Evolutionary conservation across 2,329 filamentous ascomycete genomes (phyloP).

Genomic region (Trichoderma oligosporum): DNA sequence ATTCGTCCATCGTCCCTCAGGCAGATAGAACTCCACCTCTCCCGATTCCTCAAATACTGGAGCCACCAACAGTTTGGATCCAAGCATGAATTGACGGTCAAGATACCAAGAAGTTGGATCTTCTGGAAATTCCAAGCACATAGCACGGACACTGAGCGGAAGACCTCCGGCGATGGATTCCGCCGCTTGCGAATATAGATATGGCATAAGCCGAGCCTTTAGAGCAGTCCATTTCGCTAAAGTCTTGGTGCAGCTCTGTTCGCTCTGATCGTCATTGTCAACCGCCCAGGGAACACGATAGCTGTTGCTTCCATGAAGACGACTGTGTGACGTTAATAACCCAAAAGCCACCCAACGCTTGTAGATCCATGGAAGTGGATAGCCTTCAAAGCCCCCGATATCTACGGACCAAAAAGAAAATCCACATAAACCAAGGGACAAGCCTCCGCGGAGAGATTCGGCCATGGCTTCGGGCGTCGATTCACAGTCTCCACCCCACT

Average conservation of each 20-base stretch:
- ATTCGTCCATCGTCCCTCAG: slow-evolving; percentile 46
- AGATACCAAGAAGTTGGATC: slow-evolving; percentile 65
- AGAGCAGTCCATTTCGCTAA: slow-evolving; percentile 47
- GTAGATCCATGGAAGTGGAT: slow-evolving; percentile 64
- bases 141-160: slow-evolving; percentile 60
- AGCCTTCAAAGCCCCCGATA: slow-evolving; percentile 69
- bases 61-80: slow-evolving; percentile 58
- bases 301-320: slow-evolving; percentile 65
- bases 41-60: slow-evolving; percentile 62
- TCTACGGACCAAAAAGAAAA: slow-evolving; percentile 68
- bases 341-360: slow-evolving; percentile 78
- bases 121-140: slow-evolving; percentile 67
- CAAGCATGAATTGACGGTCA: slow-evolving; percentile 73
- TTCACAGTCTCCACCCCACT: slow-evolving; percentile 74
- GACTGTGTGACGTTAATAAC: slow-evolving; percentile 64
- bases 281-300: slow-evolving; percentile 75
- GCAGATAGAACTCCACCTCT: slow-evolving; percentile 63
- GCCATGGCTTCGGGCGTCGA: slow-evolving; percentile 70
- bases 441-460: slow-evolving; percentile 63
- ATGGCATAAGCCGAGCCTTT: slow-evolving; percentile 52
- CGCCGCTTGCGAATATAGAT: slow-evolving; percentile 45
- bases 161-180: slow-evolving; percentile 47
- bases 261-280: slow-evolving; percentile 57
- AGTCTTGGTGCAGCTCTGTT: slow-evolving; percentile 51
- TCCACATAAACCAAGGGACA: slow-evolving; percentile 60